Evolutionary conservation across 768 basidiomycete species (phyloP).

Genomic region (Auricularia auricula-judae): DNA sequence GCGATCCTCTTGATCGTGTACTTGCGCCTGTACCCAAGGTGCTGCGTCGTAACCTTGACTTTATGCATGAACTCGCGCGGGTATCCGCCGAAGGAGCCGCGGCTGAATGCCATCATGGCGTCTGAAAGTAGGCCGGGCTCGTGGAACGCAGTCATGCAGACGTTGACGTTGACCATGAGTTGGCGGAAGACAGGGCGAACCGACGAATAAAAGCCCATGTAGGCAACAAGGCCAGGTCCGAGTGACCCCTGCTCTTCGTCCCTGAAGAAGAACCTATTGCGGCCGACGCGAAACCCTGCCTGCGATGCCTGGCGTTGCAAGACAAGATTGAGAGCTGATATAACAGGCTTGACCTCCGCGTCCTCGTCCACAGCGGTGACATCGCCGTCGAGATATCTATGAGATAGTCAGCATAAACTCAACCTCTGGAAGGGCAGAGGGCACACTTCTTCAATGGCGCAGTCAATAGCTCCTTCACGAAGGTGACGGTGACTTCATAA

Average conservation of each 20-base stretch:
- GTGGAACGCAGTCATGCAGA: conserved; percentile 41
- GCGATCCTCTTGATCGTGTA: conserved; percentile 57
- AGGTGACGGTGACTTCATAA: background rate
- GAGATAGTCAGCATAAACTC: too few relatives aligned
- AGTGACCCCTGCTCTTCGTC: background rate
- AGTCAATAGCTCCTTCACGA: background rate
- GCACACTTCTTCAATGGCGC: background rate
- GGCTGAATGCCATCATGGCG: conserved; percentile 38
- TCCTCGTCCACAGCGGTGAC: conserved; percentile 32
- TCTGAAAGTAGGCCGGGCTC: conserved; percentile 45
- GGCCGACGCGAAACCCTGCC: conserved; percentile 48
- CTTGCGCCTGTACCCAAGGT: conserved; percentile 48
- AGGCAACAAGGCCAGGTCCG: background rate
- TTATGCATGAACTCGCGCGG: conserved; percentile 51
- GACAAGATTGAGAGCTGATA: conserved; percentile 57
- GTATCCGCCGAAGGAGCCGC: conserved; percentile 49
- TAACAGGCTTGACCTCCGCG: conserved; percentile 45
- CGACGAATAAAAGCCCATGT: conserved; percentile 29
- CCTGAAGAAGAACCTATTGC: conserved; percentile 55
- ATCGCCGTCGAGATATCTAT: conserved; percentile 48
- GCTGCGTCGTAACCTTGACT: conserved; percentile 52
- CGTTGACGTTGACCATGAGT: conserved; percentile 44
- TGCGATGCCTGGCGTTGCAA: conserved; percentile 36
- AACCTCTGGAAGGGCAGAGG: background rate
- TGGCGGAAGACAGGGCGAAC: conserved; percentile 31